Evolutionary conservation across 2,329 filamentous ascomycete species (phyloP).

Genomic region (Didymella sp.): DNA sequence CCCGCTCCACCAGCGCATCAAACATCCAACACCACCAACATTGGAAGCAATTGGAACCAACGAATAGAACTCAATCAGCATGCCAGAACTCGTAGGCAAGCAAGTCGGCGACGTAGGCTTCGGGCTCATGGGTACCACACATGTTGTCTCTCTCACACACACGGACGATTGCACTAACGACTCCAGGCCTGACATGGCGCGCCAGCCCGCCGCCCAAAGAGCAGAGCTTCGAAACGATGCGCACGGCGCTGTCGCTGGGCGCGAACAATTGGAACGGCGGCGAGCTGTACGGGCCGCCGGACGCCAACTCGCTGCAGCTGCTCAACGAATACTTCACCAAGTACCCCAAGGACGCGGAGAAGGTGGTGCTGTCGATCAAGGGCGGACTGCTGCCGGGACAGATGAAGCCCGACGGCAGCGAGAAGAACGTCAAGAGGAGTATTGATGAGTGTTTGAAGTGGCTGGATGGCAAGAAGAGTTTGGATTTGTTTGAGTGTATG

Average conservation of each 20-base stretch:
- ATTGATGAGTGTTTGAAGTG: conserved; percentile 56
- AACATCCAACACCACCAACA: not conserved
- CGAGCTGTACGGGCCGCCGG: conserved; percentile 56
- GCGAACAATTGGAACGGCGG: conserved; percentile 61
- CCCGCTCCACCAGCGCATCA: not conserved
- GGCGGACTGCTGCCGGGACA: conserved; percentile 50
- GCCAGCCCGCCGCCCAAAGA: conserved; percentile 44
- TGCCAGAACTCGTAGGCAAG: conserved; percentile 48
- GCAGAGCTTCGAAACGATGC: conserved; percentile 56
- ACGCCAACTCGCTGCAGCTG: conserved; percentile 57
- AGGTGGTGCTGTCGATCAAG: conserved; percentile 61
- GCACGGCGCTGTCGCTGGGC: conserved; percentile 50
- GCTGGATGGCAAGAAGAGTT: conserved; percentile 56
- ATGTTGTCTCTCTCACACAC: not conserved
- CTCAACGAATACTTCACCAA: conserved; percentile 60
- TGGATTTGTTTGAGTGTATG: conserved; percentile 57
- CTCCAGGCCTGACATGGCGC: conserved; percentile 56
- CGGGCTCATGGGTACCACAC: conserved; percentile 54
- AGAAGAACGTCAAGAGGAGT: conserved; percentile 51
- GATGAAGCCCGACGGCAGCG: conserved; percentile 50
- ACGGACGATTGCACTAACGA: conserved; percentile 14
- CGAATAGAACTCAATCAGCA: conserved; percentile 14
- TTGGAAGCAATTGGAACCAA: not conserved
- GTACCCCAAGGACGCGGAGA: conserved; percentile 59
- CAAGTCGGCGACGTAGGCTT: conserved; percentile 54